Evolutionary conservation across 305 asterid genomes (phyloP), one percentile per base, ranked within the genome.

Genomic region (Solanum hybrid): DNA sequence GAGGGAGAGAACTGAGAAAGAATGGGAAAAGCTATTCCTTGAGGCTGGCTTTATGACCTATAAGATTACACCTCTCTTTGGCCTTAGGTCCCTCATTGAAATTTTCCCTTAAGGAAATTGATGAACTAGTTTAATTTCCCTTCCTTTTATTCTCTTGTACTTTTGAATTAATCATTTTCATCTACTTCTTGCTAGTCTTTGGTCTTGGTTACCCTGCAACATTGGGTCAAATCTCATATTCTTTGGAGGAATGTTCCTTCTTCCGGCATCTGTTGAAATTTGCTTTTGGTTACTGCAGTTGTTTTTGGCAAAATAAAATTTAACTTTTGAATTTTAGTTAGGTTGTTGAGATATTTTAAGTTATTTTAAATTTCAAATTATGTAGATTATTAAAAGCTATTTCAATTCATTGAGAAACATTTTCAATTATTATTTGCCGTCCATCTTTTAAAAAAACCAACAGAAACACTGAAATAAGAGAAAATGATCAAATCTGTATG

Each of bases 131-230:
- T 89, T 13, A 38, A 38, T 38, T 38, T 38, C 87, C 91, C 94
- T 75, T 4, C 1, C 89, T 93, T 91, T 84, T 87, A 15, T 72
- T 87, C 60, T 89, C 79, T 79, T 86, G 35, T 88, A 19, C 69
- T 87, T 51, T 88, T 88, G 88, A 84, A 80, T 76, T 40, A 88
- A 38, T 85, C 88, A 85, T 88, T 89, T 78, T 72, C 84, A 32
- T 22, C 81, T 73, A 38, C 36, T 72, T 84, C 90, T 90, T 89
- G 91, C 78, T 81, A 17, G 80, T 60, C 31, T 85, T 35, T 32
- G 26, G 32, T 60, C 88, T 10, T n/a, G n/a, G 85, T 22, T 85
- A 92, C 91, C 93, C 92, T 90, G 89, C 89, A 42, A 89, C 36
- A 90, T 85, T 88, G 88, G 90, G 86, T 86, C 89, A 82, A 85